phyloP scores from a whole-genome alignment of 192 early-diverging fungal genomes.

The Geranomyces variabilis region DNA sequence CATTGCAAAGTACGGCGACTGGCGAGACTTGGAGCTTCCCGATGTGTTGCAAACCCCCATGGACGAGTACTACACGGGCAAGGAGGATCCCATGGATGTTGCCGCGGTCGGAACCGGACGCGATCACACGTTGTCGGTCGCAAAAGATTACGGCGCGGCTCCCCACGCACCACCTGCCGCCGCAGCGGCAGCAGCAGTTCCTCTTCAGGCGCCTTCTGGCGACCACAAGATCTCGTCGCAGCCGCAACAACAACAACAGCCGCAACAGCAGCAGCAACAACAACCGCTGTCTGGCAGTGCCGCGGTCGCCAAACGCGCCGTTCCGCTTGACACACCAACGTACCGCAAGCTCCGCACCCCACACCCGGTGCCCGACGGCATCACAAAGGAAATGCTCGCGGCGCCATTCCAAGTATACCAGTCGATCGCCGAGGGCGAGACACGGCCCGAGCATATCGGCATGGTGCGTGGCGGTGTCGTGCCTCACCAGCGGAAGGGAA shows the following conservation, averaged over 20 bases:
- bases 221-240: neutral
- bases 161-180: neutral
- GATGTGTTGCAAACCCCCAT: slow-evolving; percentile 12
- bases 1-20: slow-evolving; percentile 16
- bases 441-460: slow-evolving; percentile 25
- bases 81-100: neutral
- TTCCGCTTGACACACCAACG: slow-evolving; percentile 14
- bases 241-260: neutral
- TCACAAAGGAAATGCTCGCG: slow-evolving; percentile 40
- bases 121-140: neutral
- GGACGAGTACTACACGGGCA: slow-evolving; percentile 27
- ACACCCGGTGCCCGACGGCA: slow-evolving; percentile 33
- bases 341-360: slow-evolving; percentile 25
- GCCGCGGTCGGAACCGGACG: neutral
- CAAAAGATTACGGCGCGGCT: neutral
- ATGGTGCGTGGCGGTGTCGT: slow-evolving; percentile 30
- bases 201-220: neutral
- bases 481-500: slow-evolving; percentile 8
- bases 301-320: neutral
- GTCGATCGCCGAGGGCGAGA: slow-evolving; percentile 32
- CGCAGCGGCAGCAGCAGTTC: neutral
- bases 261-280: neutral
- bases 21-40: slow-evolving; percentile 19
- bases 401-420: slow-evolving; percentile 32
- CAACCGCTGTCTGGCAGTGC: neutral